phyloP scores from a whole-genome alignment of 2,329 filamentous ascomycete species.

The Ascochyta clinopodiicola region DNA sequence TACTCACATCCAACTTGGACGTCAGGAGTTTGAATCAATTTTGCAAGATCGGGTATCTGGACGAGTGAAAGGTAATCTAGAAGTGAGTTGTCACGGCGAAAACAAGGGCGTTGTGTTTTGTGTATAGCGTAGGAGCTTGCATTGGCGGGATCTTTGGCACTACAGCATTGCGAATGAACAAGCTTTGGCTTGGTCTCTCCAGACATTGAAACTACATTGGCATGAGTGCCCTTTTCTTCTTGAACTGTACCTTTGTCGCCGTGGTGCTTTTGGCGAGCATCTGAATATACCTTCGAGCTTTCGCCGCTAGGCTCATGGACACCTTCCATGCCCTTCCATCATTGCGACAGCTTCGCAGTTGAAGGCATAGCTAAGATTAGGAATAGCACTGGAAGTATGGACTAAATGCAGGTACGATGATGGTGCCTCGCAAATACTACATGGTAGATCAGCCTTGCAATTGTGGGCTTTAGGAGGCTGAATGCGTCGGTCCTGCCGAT shows the following conservation, averaged over 20 bases:
- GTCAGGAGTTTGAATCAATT: conserved; percentile 52
- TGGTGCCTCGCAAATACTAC: neutral
- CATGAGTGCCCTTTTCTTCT: conserved; percentile 2
- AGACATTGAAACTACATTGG: conserved; percentile 13
- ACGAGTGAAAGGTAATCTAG: conserved; percentile 28
- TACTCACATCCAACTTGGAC: conserved; percentile 54
- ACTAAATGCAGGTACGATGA: neutral
- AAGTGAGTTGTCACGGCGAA: conserved; percentile 7
- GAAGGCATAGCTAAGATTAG: neutral
- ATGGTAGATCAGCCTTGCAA: neutral
- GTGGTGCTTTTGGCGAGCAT: neutral
- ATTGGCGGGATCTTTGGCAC: conserved; percentile 13
- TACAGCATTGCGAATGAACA: conserved; percentile 7
- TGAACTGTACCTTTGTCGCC: conserved; percentile 9
- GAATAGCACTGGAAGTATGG: neutral
- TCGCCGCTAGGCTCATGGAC: neutral
- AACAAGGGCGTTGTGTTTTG: conserved; percentile 16
- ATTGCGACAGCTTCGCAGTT: neutral
- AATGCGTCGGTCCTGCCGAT: conserved; percentile 8
- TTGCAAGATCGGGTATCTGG: conserved; percentile 48
- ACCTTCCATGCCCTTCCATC: neutral
- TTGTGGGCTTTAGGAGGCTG: neutral
- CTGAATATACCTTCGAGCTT: neutral
- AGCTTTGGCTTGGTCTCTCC: conserved; percentile 6
- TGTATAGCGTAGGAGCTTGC: conserved; percentile 19